Evolutionary conservation across 768 basidiomycete genomes (phyloP), one percentile per base, ranked within the genome.

Genomic region (Suillus fuscotomentosus): DNA sequence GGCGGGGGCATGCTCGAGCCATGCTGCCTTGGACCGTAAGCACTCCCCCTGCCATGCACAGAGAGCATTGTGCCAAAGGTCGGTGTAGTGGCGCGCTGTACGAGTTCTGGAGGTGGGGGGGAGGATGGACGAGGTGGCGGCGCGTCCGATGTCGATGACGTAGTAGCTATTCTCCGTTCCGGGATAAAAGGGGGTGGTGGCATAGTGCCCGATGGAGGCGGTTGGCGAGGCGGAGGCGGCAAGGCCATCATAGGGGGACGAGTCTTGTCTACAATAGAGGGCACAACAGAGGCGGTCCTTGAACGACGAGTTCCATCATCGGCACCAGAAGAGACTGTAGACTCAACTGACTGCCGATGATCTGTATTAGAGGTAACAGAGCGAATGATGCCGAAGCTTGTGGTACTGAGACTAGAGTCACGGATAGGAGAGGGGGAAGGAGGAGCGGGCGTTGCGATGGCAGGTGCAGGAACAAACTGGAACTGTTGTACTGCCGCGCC

Each of bases 91-190:
- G 96, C 94, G 15, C 96, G 91, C 71, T 94, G 90, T 66, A 97
- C 88, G 72, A 97, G 90, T 63, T 98, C 95, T 20, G 90, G 81
- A 20, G 95, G 97, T 6, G 95, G 96, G 2, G 97, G 96, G 0
- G 97, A 98, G 4, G 88, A 90, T 0, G 97, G 97, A 51, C 96
- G 83, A 36, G 92, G 90, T 0, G 96, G 95, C 13, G 91, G 91
- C 6, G 78, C 75, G 66, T 90, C 89, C 5, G 83, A 80, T 24
- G 80, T 74, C 63, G 76, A 77, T 9, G 83, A 80, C 17, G 74
- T 75, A 5, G 80, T 78, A 31, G 79, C 78, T 54, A 81, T 68
- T 68, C 84, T 85, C 71, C 84, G 82, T 24, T 92, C 91, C 31
- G 93, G 92, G 67, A 94, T 86, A 72, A 89, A 90, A 15, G 83